Evolutionary conservation across 176 grass and related monocot genomes (phyloP), one percentile per base, ranked within the genome.

Genomic region (Oryza longistaminata): DNA sequence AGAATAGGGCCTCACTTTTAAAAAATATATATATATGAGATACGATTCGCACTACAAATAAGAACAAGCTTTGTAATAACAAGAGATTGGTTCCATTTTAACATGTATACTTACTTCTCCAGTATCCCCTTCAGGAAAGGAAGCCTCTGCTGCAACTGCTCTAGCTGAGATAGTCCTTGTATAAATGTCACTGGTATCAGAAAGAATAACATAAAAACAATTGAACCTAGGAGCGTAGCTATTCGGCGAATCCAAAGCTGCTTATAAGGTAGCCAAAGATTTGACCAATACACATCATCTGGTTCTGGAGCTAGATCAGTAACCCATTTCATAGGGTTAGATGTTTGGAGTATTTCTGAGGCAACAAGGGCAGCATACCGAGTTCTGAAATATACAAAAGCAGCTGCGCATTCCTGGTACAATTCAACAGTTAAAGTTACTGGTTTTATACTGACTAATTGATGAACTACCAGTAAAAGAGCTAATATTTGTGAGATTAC

Each of bases 261-360:
- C 45, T 75, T 86, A 77, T 88, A 91, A 11, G 93, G 93, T 50
- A 96, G 72, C 97, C 97, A 99, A 85, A 96, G 86, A 83, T 99
- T 99, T 55, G 97, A 96, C 97, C 97, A 99, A 75, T 99, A 99
- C 33, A 99, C 79, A 58, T 99, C 97, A 82, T 94, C 79, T 55
- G 97, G 93, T 84, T 95, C 97, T 70, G 97, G 97, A 91, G 97
- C 93, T 79, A 86, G 79, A 82, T 94, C 64, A 50, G 76, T 92
- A 55, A 99, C 93, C 93, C 93, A 99, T 17, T 83, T 70, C 90
- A 94, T 96, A 61, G 97, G 97, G 66, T 96, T 92, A 39, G 93
- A 92, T 90, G 93, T 88, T 74, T 99, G 93, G 71, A 94, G 90
- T 74, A 94, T 80, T 85, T 94, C 53, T 45, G 97, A 96, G 68